A percentile compares a stretch with the other conserved stretches of the same genome.
phyloP scores from a whole-genome alignment of 2,329 filamentous ascomycete species.

The Leptographium galeiforme region DNA sequence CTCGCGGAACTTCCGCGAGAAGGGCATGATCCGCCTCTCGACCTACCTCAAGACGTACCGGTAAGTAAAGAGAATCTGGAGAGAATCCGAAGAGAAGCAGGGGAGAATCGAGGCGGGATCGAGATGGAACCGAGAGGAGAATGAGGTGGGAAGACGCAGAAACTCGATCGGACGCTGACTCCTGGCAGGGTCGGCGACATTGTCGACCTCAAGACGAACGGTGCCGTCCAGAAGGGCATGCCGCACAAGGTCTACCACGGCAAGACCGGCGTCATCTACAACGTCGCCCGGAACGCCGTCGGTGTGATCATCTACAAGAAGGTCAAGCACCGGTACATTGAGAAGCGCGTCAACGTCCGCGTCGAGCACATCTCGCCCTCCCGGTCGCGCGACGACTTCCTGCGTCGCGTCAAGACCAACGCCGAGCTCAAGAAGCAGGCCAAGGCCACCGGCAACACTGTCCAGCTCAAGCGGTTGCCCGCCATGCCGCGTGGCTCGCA shows the following conservation, averaged over 20 bases:
- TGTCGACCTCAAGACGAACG: conserved; percentile 97
- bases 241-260: conserved; percentile 99
- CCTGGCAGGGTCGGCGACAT: conserved; percentile 77
- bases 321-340: conserved; percentile 98
- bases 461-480: conserved; percentile 89
- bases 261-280: conserved; percentile 97
- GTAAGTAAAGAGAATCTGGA: conserved; percentile 30
- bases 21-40: conserved; percentile 83
- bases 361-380: conserved; percentile 94
- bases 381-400: conserved; percentile 91
- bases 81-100: neutral
- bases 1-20: conserved; percentile 86
- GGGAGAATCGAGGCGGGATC: too few species aligned
- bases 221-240: conserved; percentile 98
- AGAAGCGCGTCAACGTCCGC: conserved; percentile 99
- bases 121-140: neutral
- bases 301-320: conserved; percentile 99
- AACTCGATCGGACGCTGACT: neutral
- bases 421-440: conserved; percentile 84
- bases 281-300: conserved; percentile 95
- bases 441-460: conserved; percentile 73
- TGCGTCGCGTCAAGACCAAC: conserved; percentile 93
- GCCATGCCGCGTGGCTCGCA: conserved; percentile 64
- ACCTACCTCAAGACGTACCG: conserved; percentile 94
- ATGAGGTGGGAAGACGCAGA: neutral